A percentile compares a stretch with the other conserved stretches of the same genome.
These are phyloP conservation scores for Davidsoniella virescens DNA, from an alignment of 2,329 filamentous ascomycete genomes.

Conservation along the genomic window DNA sequence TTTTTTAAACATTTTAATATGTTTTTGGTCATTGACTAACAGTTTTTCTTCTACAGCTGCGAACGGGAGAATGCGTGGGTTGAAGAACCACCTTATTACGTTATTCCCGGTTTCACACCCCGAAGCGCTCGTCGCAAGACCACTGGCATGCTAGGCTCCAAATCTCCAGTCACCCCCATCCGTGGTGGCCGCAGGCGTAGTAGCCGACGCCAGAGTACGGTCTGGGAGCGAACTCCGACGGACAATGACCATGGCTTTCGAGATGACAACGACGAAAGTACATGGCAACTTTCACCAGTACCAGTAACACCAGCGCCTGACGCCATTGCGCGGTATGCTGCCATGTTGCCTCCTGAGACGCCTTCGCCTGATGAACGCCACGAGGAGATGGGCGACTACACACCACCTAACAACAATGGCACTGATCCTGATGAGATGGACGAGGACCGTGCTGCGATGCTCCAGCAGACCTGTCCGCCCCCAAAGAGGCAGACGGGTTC, in stretches of 20 bases:
- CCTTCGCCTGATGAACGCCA: conserved; percentile 24
- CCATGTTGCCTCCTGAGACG: conserved; percentile 31
- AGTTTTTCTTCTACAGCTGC: conserved; percentile 34
- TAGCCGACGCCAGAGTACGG: conserved; percentile 32
- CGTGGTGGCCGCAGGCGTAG: conserved; percentile 34
- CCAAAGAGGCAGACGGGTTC: conserved; percentile 11
- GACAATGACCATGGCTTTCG: conserved; percentile 18
- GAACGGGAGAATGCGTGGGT: conserved; percentile 64
- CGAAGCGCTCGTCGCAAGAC: conserved; percentile 62
- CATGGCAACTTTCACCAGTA: conserved; percentile 36
- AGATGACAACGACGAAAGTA: conserved; percentile 25
- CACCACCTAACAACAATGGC: conserved; percentile 21
- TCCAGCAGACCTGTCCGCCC: conserved; percentile 27
- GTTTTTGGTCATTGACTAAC: neutral
- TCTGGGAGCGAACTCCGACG: conserved; percentile 39
- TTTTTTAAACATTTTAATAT: neutral
- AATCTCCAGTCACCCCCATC: conserved; percentile 29
- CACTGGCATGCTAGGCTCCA: conserved; percentile 42
- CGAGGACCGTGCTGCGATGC: neutral
- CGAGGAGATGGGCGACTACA: conserved; percentile 10
- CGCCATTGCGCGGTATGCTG: conserved; percentile 34
- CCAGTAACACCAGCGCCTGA: conserved; percentile 44
- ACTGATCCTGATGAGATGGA: conserved; percentile 28
- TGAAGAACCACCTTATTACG: conserved; percentile 51
- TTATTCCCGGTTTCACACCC: conserved; percentile 39